Percentiles rank a stretch among this genome's conserved stretches.
These are phyloP conservation scores for Colletotrichum acutatum DNA, from an alignment of 2,329 filamentous ascomycete genomes.

Conservation along the genomic window DNA sequence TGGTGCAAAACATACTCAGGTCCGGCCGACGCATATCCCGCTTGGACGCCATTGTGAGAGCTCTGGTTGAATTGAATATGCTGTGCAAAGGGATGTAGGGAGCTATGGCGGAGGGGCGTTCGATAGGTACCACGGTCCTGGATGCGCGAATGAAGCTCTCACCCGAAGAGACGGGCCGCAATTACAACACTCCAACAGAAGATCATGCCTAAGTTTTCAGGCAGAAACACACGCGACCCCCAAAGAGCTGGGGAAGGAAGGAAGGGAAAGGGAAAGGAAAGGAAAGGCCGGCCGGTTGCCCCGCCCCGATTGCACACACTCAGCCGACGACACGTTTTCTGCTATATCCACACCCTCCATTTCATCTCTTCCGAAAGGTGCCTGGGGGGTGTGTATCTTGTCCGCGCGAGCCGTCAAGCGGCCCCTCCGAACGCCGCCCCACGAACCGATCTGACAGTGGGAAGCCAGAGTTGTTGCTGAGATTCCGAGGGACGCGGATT, in stretches of 20 bases:
- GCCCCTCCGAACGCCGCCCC: slow-evolving; percentile 19
- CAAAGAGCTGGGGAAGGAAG: slow-evolving; percentile 14
- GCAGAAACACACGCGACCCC: neutral
- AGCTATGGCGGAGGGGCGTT: neutral
- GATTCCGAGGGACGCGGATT: neutral
- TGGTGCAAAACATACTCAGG: slow-evolving; percentile 66
- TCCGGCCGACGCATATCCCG: slow-evolving; percentile 82
- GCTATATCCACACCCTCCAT: neutral
- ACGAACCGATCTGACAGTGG: slow-evolving; percentile 19
- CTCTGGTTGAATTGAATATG: neutral
- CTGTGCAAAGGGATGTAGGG: neutral
- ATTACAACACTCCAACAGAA: neutral
- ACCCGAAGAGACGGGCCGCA: slow-evolving; percentile 19
- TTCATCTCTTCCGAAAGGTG: neutral
- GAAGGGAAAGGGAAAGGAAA: neutral
- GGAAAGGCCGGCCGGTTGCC: neutral
- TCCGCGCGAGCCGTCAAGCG: slow-evolving; percentile 18
- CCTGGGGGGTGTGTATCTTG: neutral
- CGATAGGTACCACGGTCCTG: slow-evolving; percentile 6
- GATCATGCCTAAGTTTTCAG: slow-evolving; percentile 4
- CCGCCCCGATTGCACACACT: slow-evolving; percentile 10
- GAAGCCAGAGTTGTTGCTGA: neutral
- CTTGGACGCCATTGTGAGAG: slow-evolving; percentile 68
- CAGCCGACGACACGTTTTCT: slow-evolving; percentile 17
- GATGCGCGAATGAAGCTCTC: slow-evolving; percentile 27